Base-by-base conservation (phyloP, 108 stramenopile genomes). In the Nitzschia palea region DNA sequence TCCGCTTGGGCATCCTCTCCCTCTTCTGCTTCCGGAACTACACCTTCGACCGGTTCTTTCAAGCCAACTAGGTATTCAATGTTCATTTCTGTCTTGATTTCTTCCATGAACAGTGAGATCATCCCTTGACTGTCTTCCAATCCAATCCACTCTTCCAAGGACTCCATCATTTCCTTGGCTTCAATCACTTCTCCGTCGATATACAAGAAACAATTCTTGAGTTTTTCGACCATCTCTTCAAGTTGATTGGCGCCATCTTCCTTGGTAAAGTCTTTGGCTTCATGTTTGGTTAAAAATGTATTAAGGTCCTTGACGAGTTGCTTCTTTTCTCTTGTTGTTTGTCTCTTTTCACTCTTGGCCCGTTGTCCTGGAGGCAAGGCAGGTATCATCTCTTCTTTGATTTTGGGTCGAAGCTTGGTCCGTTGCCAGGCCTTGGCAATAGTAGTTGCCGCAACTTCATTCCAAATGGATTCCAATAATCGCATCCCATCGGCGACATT, bases 51-150 rank as follows among this genome's bases (percentile, higher is more conserved):
- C 2, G 56, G 55, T 34, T 68, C 67, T 29, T 58, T 37, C 23
- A 68, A 33, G 9, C 67, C 67, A 44, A 45, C 55, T 9, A 68
- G 35, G 22, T 68, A 68, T 37, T 44, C 44, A 35, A 68, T 58
- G 31, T 68, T 68, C 67, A 68, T 68, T 68, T 45, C 67, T 31
- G 36, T 12, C 33, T 58, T 68, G 55, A 58, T 68, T 31, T 68
- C 67, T 26, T 68, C 67, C 50, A 56, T 56, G 15, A 47, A 45
- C 20, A 68, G 36, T 15, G 44, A 40, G 2, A 68, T 44, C 35
- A 68, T 45, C 2, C 44, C 55, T 23, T 56, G 44, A 53, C 44
- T 58, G 25, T 56, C 56, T 45, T 68, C 67, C n/a, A 68, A 18
- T 18, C 27, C 44, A 31, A 68, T 68, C 67, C 67, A 68, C 14